Conservation (phyloP, 2,329 filamentous ascomycete species). For the Lomentospora prolificans region DNA sequence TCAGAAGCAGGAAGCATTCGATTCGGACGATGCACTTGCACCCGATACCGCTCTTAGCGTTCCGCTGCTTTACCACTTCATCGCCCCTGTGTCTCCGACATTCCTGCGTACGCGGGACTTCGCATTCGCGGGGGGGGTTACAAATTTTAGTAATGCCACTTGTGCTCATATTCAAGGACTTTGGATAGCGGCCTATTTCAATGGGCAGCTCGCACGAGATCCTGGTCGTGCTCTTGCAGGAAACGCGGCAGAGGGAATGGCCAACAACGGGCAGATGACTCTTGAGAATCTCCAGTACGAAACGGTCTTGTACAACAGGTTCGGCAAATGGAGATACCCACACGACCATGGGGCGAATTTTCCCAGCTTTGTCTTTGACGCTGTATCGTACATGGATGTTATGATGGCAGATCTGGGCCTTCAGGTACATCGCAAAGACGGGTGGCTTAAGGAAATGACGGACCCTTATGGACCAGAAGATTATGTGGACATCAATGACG, state of each 20-base stretch:
- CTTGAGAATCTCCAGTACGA: slow-evolving; percentile 37
- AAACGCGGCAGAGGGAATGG: slow-evolving; percentile 3
- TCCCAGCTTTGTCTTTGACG: slow-evolving; percentile 69
- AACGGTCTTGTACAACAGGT: slow-evolving; percentile 56
- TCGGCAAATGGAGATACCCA: slow-evolving; percentile 60
- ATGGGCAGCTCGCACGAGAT: slow-evolving; percentile 15
- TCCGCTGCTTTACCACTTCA: slow-evolving; percentile 33
- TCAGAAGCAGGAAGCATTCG: slow-evolving; percentile 23
- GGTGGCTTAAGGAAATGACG: slow-evolving; percentile 40
- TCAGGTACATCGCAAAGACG: slow-evolving; percentile 42
- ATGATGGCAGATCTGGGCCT: slow-evolving; percentile 58
- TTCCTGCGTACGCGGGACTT: slow-evolving; percentile 26
- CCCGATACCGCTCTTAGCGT: slow-evolving; percentile 19
- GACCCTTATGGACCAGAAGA: slow-evolving; percentile 50
- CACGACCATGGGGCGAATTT: slow-evolving; percentile 51
- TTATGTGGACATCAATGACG: slow-evolving; percentile 41
- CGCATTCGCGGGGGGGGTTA: slow-evolving; percentile 33
- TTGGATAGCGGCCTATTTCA: slow-evolving; percentile 58
- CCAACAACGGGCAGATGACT: background rate
- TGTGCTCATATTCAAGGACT: slow-evolving; percentile 41
- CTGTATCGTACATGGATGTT: slow-evolving; percentile 62
- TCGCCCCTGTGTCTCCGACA: slow-evolving; percentile 29
- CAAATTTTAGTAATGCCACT: slow-evolving; percentile 31
- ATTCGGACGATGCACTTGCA: slow-evolving; percentile 19
- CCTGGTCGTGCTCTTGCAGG: slow-evolving; percentile 15